phyloP scores from a whole-genome alignment of 116 monocot species.

The Cymodocea nodosa region DNA sequence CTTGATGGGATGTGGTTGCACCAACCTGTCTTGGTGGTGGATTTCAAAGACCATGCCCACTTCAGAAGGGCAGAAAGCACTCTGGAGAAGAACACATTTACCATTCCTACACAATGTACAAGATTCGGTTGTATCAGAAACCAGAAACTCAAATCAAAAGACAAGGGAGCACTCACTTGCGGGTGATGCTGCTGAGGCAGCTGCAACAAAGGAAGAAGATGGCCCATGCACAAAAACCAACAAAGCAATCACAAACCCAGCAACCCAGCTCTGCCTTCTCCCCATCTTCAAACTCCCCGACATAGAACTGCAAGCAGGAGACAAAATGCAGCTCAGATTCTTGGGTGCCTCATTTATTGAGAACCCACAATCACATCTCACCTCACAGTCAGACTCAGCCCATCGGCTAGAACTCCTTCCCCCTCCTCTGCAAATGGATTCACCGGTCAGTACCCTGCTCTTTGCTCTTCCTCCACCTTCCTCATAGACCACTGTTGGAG shows the following conservation, averaged over 20 bases:
- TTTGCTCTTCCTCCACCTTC: background rate
- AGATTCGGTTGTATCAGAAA: background rate
- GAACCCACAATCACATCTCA: background rate
- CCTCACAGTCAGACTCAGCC: background rate
- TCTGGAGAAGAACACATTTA: constrained; percentile 49
- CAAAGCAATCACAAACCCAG: background rate
- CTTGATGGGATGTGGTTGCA: background rate
- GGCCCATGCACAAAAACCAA: background rate
- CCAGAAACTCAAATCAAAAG: background rate
- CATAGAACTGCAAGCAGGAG: background rate
- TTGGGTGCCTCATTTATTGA: background rate
- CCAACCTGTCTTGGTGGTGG: constrained; percentile 40
- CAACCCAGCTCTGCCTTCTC: background rate
- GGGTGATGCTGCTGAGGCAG: constrained; percentile 4
- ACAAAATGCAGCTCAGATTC: background rate
- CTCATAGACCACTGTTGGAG: background rate
- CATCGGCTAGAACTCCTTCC: background rate
- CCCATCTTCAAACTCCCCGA: background rate
- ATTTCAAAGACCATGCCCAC: constrained; percentile 57
- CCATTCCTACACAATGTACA: constrained; percentile 22
- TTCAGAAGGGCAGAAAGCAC: constrained; percentile 39
- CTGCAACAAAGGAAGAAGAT: constrained; percentile 5
- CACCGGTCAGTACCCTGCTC: background rate
- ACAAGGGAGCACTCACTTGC: constrained; percentile 13
- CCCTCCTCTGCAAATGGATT: too few relatives aligned